Percentiles rank a stretch among this genome's conserved stretches.
These are phyloP conservation scores for Lepidium aucheri DNA, from an alignment of 345 rosid species.

Conservation along the genomic window DNA sequence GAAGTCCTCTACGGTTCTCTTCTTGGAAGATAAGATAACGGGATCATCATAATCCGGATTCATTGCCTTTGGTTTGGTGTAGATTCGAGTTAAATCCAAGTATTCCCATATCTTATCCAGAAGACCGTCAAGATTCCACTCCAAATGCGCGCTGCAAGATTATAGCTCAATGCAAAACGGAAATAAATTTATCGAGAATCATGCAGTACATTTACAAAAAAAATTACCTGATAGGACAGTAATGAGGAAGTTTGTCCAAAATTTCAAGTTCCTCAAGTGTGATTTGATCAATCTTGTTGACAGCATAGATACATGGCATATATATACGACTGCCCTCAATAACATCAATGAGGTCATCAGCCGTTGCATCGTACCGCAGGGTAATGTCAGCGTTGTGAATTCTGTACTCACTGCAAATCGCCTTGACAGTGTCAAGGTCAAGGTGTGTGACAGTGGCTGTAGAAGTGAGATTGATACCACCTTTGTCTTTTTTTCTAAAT, in stretches of 20 bases:
- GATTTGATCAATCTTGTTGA: conserved; percentile 96
- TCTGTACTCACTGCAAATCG: conserved; percentile 94
- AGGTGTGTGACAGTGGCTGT: conserved; percentile 79
- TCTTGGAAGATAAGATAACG: conserved; percentile 81
- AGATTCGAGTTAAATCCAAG: conserved; percentile 80
- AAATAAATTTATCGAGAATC: neutral
- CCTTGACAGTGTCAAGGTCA: conserved; percentile 94
- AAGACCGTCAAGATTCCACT: conserved; percentile 96
- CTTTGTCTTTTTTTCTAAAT: conserved; percentile 97
- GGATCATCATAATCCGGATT: conserved; percentile 98
- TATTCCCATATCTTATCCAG: conserved; percentile 93
- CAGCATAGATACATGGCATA: conserved; percentile 92
- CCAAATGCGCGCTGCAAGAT: conserved; percentile 73
- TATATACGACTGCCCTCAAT: conserved; percentile 96
- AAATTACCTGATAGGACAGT: conserved; percentile 87
- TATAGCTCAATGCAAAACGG: neutral
- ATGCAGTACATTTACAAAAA: neutral
- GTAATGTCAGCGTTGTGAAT: conserved; percentile 97
- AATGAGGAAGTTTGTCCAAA: conserved; percentile 96
- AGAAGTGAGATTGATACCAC: conserved; percentile 87
- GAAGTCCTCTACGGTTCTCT: conserved; percentile 86
- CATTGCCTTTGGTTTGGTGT: conserved; percentile 94
- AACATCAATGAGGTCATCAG: conserved; percentile 98
- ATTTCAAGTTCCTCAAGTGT: conserved; percentile 92
- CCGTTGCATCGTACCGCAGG: conserved; percentile 86